Conservation (phyloP, 2,329 filamentous ascomycete genomes). For the Xylariaceae sp. region DNA sequence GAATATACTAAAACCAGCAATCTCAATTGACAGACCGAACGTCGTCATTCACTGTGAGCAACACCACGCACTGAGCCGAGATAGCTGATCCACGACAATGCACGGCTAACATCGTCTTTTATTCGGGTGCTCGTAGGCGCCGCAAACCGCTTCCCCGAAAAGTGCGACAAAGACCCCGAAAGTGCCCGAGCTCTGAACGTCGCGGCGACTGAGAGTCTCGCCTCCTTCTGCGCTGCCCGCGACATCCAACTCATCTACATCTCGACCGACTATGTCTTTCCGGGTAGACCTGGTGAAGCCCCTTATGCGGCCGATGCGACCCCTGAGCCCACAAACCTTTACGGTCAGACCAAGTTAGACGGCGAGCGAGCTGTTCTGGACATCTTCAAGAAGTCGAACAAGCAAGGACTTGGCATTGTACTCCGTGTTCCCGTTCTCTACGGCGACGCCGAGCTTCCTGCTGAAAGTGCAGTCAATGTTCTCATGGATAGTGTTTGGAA, state of each 20-base stretch:
- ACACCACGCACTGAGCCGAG: neutral
- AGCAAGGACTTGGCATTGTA: slow-evolving; percentile 57
- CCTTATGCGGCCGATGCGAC: slow-evolving; percentile 65
- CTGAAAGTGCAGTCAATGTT: slow-evolving; percentile 78
- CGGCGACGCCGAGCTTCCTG: slow-evolving; percentile 62
- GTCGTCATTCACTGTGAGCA: slow-evolving; percentile 75
- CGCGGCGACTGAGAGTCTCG: slow-evolving; percentile 61
- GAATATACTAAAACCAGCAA: slow-evolving; percentile 8
- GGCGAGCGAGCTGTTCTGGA: slow-evolving; percentile 62
- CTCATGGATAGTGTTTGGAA: slow-evolving; percentile 74
- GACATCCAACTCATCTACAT: slow-evolving; percentile 67
- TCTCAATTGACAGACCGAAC: slow-evolving; percentile 50
- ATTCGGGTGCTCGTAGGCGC: slow-evolving; percentile 51
- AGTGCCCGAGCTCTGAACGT: slow-evolving; percentile 71
- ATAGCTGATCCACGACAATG: neutral
- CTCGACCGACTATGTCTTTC: slow-evolving; percentile 77
- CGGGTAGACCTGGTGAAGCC: slow-evolving; percentile 69
- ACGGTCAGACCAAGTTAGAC: slow-evolving; percentile 57
- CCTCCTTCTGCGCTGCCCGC: slow-evolving; percentile 57
- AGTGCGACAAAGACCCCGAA: slow-evolving; percentile 73
- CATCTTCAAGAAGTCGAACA: slow-evolving; percentile 45
- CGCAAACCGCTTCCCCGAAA: slow-evolving; percentile 82
- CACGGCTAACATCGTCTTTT: neutral
- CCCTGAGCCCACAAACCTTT: slow-evolving; percentile 71
- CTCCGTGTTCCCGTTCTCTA: slow-evolving; percentile 82